phyloP scores from a whole-genome alignment of 2,329 filamentous ascomycete genomes.

The Hortaea werneckii region DNA sequence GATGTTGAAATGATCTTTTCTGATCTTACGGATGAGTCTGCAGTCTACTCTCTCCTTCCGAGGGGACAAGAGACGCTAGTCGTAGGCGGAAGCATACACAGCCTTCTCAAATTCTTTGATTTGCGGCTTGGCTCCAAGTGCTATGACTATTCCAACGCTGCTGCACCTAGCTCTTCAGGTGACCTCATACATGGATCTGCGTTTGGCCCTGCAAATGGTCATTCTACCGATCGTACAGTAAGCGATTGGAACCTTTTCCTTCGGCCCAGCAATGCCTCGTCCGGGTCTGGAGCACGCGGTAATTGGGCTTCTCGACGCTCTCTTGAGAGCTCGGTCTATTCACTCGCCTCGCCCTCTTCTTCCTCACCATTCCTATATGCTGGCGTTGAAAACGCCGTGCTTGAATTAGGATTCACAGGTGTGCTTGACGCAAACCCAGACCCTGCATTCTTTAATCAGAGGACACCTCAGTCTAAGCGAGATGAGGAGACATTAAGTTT shows the following conservation, averaged over 20 bases:
- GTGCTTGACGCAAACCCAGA: slow-evolving; percentile 36
- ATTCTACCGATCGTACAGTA: not conserved
- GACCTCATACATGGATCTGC: not conserved
- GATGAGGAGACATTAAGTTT: slow-evolving; percentile 30
- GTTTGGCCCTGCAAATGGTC: not conserved
- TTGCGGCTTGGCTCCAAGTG: slow-evolving; percentile 38
- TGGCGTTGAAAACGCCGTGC: slow-evolving; percentile 36
- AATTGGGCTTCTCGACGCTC: slow-evolving; percentile 16
- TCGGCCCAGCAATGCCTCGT: slow-evolving; percentile 23
- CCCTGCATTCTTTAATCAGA: slow-evolving; percentile 13
- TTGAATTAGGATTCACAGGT: slow-evolving; percentile 35
- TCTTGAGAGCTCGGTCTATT: slow-evolving; percentile 33
- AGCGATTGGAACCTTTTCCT: slow-evolving; percentile 38
- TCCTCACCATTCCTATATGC: slow-evolving; percentile 37
- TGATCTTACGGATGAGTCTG: slow-evolving; percentile 48
- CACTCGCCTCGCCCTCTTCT: slow-evolving; percentile 36
- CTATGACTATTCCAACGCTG: slow-evolving; percentile 22
- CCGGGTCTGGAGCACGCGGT: slow-evolving; percentile 8
- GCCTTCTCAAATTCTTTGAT: slow-evolving; percentile 53
- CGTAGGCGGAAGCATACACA: slow-evolving; percentile 47
- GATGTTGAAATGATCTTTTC: slow-evolving; percentile 38
- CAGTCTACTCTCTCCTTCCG: slow-evolving; percentile 48
- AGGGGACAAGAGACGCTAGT: slow-evolving; percentile 48
- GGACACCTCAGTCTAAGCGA: not conserved
- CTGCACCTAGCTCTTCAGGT: not conserved